A percentile compares a stretch with the other conserved stretches of the same genome.
Conservation (phyloP, 192 early-diverging fungal genomes). For the Coemansia sp. region DNA sequence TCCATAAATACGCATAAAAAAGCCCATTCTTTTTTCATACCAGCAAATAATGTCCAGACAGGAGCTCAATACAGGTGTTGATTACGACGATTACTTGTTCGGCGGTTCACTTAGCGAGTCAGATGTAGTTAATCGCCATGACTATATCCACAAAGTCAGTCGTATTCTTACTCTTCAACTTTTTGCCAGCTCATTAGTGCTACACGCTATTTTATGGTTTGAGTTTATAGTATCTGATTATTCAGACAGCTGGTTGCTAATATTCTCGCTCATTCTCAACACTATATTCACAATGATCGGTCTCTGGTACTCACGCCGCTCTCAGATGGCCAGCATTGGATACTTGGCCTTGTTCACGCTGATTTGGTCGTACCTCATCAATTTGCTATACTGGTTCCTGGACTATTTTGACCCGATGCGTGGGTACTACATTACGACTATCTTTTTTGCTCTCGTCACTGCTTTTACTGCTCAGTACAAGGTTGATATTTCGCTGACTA, state of each 20-base stretch:
- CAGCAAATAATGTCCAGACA: neutral
- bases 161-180: neutral
- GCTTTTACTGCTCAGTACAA: neutral
- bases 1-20: neutral
- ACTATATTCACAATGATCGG: neutral
- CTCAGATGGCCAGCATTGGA: neutral
- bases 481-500: neutral
- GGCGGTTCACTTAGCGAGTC: slow-evolving; percentile 1
- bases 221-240: slow-evolving; percentile 1
- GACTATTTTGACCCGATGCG: slow-evolving; percentile 7
- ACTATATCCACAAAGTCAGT: slow-evolving; percentile 1
- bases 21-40: neutral
- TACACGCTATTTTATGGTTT: neutral
- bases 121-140: neutral
- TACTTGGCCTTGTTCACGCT: slow-evolving; percentile 1
- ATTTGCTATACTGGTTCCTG: neutral
- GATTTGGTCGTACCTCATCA: neutral
- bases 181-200: neutral
- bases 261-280: slow-evolving; percentile 2
- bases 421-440: neutral
- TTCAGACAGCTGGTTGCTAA: neutral
- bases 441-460: neutral
- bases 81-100: slow-evolving; percentile 3
- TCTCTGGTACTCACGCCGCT: neutral
- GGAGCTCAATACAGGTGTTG: neutral